phyloP scores from a whole-genome alignment of 192 early-diverging fungal species.

The Podila minutissima region DNA sequence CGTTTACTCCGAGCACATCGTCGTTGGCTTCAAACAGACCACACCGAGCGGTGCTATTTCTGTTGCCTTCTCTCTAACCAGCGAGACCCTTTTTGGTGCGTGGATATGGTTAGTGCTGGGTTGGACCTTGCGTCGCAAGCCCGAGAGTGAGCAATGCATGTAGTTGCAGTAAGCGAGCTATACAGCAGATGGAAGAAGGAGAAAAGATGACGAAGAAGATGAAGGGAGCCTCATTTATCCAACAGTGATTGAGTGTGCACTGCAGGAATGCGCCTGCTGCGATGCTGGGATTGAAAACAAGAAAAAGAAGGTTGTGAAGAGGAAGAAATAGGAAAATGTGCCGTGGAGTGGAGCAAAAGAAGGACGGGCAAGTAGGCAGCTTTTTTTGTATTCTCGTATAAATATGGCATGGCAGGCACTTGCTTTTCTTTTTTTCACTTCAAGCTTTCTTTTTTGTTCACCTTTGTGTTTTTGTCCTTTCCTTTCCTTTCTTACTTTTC shows the following conservation, averaged over 20 bases:
- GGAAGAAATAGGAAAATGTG: constrained; percentile 23
- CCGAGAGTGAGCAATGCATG: no score
- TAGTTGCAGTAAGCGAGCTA: background rate
- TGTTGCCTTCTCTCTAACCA: no score
- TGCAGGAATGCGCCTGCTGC: no score
- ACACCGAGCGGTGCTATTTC: no score
- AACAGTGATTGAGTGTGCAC: no score
- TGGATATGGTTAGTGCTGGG: no score
- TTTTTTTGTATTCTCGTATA: background rate
- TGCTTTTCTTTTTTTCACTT: background rate
- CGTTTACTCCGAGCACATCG: no score
- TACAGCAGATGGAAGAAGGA: background rate
- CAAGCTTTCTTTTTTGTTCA: background rate
- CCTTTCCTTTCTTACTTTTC: background rate
- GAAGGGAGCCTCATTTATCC: no score
- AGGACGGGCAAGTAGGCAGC: background rate
- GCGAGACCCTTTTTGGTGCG: no score
- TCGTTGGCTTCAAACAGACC: no score
- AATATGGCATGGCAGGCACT: background rate
- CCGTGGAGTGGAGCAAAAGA: background rate
- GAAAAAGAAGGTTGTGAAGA: constrained; percentile 3
- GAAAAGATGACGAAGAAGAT: background rate
- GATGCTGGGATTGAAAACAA: background rate
- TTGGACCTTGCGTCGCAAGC: no score
- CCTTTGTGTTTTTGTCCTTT: background rate